Evolutionary conservation across 345 rosid genomes (phyloP).

Genomic region (Fremontodendron californicum): DNA sequence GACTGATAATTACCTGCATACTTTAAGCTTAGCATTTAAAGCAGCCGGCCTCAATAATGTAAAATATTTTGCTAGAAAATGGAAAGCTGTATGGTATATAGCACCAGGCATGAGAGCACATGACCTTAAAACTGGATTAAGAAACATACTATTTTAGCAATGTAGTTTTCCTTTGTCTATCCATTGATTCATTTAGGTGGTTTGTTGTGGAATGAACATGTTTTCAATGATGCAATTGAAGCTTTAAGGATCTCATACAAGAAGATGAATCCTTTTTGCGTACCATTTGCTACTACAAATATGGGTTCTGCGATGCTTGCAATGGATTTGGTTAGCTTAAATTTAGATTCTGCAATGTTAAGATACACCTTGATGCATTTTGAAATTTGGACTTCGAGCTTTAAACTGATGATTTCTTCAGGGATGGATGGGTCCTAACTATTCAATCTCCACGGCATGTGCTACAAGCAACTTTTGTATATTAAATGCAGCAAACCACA

Average conservation of each 20-base stretch:
- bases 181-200: background rate
- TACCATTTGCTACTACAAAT: slow-evolving; percentile 94
- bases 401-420: slow-evolving; percentile 29
- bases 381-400: slow-evolving; percentile 16
- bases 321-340: slow-evolving; percentile 75
- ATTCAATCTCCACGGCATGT: slow-evolving; percentile 95
- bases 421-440: slow-evolving; percentile 99
- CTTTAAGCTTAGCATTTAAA: background rate
- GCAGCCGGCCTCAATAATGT: background rate
- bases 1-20: background rate
- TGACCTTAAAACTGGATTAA: too few relatives aligned
- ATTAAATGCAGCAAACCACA: slow-evolving; percentile 89
- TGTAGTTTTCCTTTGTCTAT: background rate
- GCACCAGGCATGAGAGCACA: background rate
- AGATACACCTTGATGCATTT: background rate
- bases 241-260: slow-evolving; percentile 81
- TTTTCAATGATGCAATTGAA: slow-evolving; percentile 83
- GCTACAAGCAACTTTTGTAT: slow-evolving; percentile 95
- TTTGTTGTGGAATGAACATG: slow-evolving; percentile 45
- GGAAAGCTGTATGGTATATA: background rate
- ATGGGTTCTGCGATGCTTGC: slow-evolving; percentile 99
- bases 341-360: slow-evolving; percentile 15
- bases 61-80: background rate
- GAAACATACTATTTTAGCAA: background rate
- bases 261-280: slow-evolving; percentile 95